Conservation (phyloP, 306 rosid species). For the Leucaena leucocephala region DNA sequence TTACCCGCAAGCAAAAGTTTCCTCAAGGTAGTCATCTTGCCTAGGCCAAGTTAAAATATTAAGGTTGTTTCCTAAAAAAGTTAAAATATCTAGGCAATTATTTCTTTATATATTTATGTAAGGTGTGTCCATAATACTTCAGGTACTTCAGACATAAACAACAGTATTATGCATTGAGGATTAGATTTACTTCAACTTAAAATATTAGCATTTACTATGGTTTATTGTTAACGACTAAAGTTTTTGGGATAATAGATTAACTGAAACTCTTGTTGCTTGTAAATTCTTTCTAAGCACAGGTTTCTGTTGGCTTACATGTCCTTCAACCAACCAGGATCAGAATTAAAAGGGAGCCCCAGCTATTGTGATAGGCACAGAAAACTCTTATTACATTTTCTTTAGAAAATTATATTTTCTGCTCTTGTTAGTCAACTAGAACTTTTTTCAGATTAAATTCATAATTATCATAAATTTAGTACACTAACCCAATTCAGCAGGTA, state of each 20-base stretch:
- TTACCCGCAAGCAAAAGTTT: constrained; percentile 86
- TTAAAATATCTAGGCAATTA: constrained; percentile 21
- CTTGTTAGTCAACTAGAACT: constrained; percentile 12
- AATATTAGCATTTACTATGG: background rate
- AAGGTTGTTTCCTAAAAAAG: background rate
- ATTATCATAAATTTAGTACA: constrained; percentile 34
- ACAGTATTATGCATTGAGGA: constrained; percentile 23
- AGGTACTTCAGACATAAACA: constrained; percentile 18
- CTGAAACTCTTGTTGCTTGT: constrained; percentile 1
- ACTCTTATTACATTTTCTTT: constrained; percentile 11
- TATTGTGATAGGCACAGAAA: background rate
- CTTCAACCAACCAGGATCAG: constrained; percentile 10
- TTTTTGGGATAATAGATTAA: constrained; percentile 14
- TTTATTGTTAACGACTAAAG: constrained; percentile 9
- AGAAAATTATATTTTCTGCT: constrained; percentile 15
- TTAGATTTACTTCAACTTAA: constrained; percentile 17
- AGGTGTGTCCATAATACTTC: constrained; percentile 7
- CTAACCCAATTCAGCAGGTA: constrained; percentile 92
- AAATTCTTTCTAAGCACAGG: constrained; percentile 20
- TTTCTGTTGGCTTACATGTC: constrained; percentile 7
- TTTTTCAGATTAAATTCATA: constrained; percentile 23
- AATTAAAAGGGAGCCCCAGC: constrained; percentile 14
- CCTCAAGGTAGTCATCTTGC: constrained; percentile 90
- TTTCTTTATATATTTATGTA: constrained; percentile 23
- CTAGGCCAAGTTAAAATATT: constrained; percentile 47